Evolutionary conservation across 768 basidiomycete genomes (phyloP).

Genomic region (Collybia sordida): DNA sequence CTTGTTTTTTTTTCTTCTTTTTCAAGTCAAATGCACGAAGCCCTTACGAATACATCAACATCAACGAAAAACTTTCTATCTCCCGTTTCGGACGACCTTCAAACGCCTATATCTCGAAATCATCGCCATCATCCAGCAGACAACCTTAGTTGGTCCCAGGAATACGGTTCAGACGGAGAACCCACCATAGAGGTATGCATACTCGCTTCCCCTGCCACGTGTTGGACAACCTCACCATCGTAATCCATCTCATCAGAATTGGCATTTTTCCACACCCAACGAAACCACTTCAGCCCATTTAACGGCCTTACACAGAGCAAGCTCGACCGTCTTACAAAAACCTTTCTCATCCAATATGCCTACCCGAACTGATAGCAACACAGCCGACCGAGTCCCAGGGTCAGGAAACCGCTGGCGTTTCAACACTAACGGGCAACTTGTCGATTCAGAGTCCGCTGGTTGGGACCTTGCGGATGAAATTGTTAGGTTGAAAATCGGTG

Average conservation of each 20-base stretch:
- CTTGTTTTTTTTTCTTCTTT: no score
- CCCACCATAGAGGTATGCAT: slow-evolving; percentile 42
- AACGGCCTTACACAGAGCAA: slow-evolving; percentile 28
- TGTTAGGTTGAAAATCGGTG: slow-evolving; percentile 67
- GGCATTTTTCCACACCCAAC: slow-evolving; percentile 43
- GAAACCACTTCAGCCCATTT: slow-evolving; percentile 33
- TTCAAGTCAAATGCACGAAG: slow-evolving; percentile 68
- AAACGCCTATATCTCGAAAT: slow-evolving; percentile 33
- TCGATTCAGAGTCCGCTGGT: slow-evolving; percentile 54
- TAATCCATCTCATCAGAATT: slow-evolving; percentile 35
- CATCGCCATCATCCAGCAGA: slow-evolving; percentile 31
- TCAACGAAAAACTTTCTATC: slow-evolving; percentile 44
- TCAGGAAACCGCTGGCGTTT: slow-evolving; percentile 61
- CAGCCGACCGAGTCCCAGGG: slow-evolving; percentile 38
- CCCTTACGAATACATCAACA: slow-evolving; percentile 51
- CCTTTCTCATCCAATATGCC: slow-evolving; percentile 41
- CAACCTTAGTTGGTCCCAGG: slow-evolving; percentile 48
- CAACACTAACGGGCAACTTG: slow-evolving; percentile 61
- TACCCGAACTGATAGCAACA: slow-evolving; percentile 39
- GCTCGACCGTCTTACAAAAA: slow-evolving; percentile 37
- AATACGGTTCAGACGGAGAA: slow-evolving; percentile 43
- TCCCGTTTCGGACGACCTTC: slow-evolving; percentile 29
- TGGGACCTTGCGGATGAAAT: slow-evolving; percentile 79
- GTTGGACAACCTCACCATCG: slow-evolving; percentile 25
- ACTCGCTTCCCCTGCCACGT: slow-evolving; percentile 27